A percentile compares a stretch with the other conserved stretches of the same genome.
Evolutionary conservation across 1,284 basidiomycete species (phyloP).

Genomic region (Cerioporus squamosus): DNA sequence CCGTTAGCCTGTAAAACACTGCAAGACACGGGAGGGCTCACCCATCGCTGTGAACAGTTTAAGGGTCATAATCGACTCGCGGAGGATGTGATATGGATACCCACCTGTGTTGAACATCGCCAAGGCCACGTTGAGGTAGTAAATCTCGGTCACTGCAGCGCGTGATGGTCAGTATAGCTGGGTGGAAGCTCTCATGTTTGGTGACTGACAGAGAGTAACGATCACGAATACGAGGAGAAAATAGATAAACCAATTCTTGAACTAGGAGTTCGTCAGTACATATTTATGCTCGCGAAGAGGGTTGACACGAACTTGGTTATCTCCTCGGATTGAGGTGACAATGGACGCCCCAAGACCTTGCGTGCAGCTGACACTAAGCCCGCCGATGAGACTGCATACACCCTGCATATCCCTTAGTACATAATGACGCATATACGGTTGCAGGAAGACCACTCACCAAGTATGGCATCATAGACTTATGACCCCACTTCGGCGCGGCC

Average conservation of each 20-base stretch:
- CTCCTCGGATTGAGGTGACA: constrained; percentile 63
- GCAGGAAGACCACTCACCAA: constrained; percentile 20
- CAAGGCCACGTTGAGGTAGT: constrained; percentile 72
- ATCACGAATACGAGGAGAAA: constrained; percentile 60
- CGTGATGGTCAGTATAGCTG: not conserved
- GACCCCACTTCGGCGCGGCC: constrained; percentile 60
- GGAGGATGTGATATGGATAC: constrained; percentile 8
- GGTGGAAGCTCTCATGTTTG: not conserved
- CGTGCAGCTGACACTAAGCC: constrained; percentile 69
- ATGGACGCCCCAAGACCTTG: constrained; percentile 70
- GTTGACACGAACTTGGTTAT: constrained; percentile 32
- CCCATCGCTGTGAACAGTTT: constrained; percentile 34
- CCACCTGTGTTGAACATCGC: constrained; percentile 66
- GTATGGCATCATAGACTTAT: constrained; percentile 70
- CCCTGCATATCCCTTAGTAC: constrained; percentile 23
- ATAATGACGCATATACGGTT: not conserved
- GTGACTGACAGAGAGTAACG: constrained; percentile 47
- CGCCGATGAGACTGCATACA: constrained; percentile 70
- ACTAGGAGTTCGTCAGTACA: constrained; percentile 28
- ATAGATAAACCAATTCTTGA: constrained; percentile 66
- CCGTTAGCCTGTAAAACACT: too few relatives aligned
- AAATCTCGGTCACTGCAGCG: constrained; percentile 54
- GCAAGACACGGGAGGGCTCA: constrained; percentile 18
- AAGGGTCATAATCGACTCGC: not conserved
- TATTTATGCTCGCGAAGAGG: not conserved